Evolutionary conservation across 2,329 filamentous ascomycete species (phyloP), one percentile per base, ranked within the genome.

Genomic region (Claviceps sp.): DNA sequence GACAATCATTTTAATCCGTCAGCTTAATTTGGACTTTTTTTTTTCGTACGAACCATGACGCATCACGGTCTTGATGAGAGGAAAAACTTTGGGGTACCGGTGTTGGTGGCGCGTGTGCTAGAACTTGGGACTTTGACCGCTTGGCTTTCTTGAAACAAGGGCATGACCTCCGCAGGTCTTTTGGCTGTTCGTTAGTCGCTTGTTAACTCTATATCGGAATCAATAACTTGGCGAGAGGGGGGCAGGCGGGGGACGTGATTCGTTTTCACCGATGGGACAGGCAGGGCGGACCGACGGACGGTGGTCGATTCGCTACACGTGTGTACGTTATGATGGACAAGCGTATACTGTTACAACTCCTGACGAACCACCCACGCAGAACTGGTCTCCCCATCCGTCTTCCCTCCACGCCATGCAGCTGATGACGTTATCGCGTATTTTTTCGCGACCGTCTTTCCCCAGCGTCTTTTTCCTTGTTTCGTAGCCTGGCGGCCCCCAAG

Each of bases 401-500:
- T 82, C 77, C 52, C 76, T 76, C 81, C 81, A 84, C 2, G 79
- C 75, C 51, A 84, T 65, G 60, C 79, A 82, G 59, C 76, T 83
- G 24, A 82, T 69, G 18, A 83, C 74, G 55, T 83, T 83, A 55
- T 66, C 77, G 52, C 76, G 71, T 59, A 72, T 68, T 66, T 79
- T 82, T 52, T 78, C 74, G 61, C 77, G 78, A 18, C 80, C 80
- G 59, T 83, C 79, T 54, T 72, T 73, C 0, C 79, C 79, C 14
- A 84, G 66, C 13, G 73, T 71, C 58, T 68, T 77, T 64, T 73
- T 81, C 62, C 68, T 71, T 0, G 65, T 65, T 41, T 73, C 72
- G 42, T 68, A 67, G 3, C 71, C 73, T n/a, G 63, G 61, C 4
- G 75, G 75, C 1, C 77, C 77, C 78, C 77, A 80, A 0, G 78